These are phyloP conservation scores for Starmerella sirachaensis DNA, from an alignment of 805 yeast species.

Conservation along the genomic window DNA sequence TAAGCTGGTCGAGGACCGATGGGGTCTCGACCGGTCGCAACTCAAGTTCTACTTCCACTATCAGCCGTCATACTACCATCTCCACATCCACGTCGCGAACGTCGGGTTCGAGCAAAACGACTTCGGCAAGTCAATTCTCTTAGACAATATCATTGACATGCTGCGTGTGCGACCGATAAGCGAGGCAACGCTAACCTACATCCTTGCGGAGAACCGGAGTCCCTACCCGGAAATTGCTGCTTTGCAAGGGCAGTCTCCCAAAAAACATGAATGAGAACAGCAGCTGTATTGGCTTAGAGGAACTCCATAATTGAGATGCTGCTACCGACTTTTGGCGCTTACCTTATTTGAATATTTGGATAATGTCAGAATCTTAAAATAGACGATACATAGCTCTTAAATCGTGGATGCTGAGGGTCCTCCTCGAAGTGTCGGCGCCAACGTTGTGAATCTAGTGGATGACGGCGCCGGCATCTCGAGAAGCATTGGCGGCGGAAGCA, in stretches of 20 bases:
- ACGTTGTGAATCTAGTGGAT: conserved; percentile 13
- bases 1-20: conserved; percentile 37
- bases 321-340: no score
- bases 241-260: no score
- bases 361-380: no score
- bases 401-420: conserved; percentile 2
- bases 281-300: no score
- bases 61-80: conserved; percentile 92
- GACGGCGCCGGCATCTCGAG: conserved; percentile 4
- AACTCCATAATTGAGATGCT: no score
- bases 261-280: no score
- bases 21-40: conserved; percentile 41
- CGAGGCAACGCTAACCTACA: conserved; percentile 48
- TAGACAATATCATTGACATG: conserved; percentile 73
- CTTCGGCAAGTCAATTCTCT: conserved; percentile 70
- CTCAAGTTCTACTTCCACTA: conserved; percentile 73
- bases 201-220: conserved; percentile 65
- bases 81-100: conserved; percentile 84
- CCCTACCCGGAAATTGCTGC: no score
- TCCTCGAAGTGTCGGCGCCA: conserved; percentile 18
- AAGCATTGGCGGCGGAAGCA: conserved; percentile 25
- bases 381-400: no score
- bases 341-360: background rate
- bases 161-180: conserved; percentile 43
- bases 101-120: conserved; percentile 53